Evolutionary conservation across 345 rosid species (phyloP).

Genomic region (Carallia pectinifolia): DNA sequence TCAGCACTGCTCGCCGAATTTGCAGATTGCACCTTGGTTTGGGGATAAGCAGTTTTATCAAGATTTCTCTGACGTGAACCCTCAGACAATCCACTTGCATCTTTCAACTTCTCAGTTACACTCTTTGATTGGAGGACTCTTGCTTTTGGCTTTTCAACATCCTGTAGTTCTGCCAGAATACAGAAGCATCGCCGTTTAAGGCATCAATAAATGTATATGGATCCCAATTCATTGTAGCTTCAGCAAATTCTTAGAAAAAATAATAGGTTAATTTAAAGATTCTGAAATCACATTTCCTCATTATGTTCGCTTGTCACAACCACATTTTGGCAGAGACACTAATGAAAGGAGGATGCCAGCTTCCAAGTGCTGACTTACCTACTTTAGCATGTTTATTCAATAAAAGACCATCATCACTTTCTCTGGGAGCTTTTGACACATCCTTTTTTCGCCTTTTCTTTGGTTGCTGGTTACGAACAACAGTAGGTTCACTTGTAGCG

Average conservation of each 20-base stretch:
- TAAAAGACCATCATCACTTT: slow-evolving; percentile 19
- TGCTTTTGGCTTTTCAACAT: slow-evolving; percentile 17
- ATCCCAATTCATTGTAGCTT: slow-evolving; percentile 15
- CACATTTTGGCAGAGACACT: slow-evolving; percentile 21
- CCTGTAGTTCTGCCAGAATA: slow-evolving; percentile 12
- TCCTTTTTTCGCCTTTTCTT: slow-evolving; percentile 38
- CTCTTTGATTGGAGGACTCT: slow-evolving; percentile 20
- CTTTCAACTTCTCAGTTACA: slow-evolving; percentile 15
- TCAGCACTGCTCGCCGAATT: slow-evolving; percentile 14
- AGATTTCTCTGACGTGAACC: slow-evolving; percentile 14
- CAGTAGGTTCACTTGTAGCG: slow-evolving; percentile 25
- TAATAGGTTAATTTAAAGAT: slow-evolving; percentile 40
- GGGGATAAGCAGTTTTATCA: slow-evolving; percentile 17
- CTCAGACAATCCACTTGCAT: slow-evolving; percentile 14
- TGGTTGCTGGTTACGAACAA: slow-evolving; percentile 19
- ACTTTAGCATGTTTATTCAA: slow-evolving; percentile 26
- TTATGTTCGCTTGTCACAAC: slow-evolving; percentile 14
- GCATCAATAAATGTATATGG: slow-evolving; percentile 16
- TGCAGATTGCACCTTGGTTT: slow-evolving; percentile 15
- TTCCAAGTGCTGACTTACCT: slow-evolving; percentile 44
- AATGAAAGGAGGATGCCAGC: slow-evolving; percentile 35
- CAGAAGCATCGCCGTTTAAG: slow-evolving; percentile 23
- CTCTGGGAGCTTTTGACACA: slow-evolving; percentile 14
- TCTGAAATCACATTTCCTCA: slow-evolving; percentile 40
- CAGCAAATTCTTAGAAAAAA: slow-evolving; percentile 20